Base-by-base conservation (phyloP, 2,329 filamentous ascomycete species). In the Blastomyces parvus region DNA sequence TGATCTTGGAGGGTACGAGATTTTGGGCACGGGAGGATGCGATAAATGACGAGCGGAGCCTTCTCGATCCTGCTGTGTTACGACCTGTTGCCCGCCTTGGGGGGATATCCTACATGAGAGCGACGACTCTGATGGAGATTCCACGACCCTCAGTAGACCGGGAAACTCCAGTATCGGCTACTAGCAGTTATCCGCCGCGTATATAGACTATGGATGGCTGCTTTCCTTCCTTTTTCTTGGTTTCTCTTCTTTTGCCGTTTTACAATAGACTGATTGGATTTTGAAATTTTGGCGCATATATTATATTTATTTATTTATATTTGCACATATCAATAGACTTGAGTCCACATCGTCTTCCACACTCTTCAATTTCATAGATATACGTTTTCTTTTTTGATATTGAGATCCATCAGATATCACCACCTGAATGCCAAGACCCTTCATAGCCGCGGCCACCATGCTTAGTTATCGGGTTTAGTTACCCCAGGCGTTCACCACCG, bases 11-110 rank as follows among this genome's bases (percentile, higher is more conserved):
- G 77, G 93, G 91, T 0, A 86, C 89, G 42, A 82, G 87, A 36
- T 96, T 97, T 72, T 97, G 92, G 91, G 91, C 87, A 1, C 79
- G 92, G 61, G 90, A 95, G 73, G 93, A 97, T 77, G 91, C 91
- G 2, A 79, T 96, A 65, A 90, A 96, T 69, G 85, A 89, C 72
- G 87, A 91, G 9, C 83, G 81, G 71, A 90, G 86, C 67, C 70
- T 90, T 52, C 80, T 97, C 63, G 89, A 95, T 74, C 85, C 90
- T 13, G 82, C 87, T 77, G 81, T 95, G 9, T 77, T 97, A 63
- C 84, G 84, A 66, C 91, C 93, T 0, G 82, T 96, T 19, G 85
- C 85, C 67, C 84, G 93, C 46, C 71, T 97, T 30, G 93, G 93
- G 33, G 93, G 93, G 1, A 95, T 97, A 69, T 88, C 88, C 0